Conservation (phyloP, 192 early-diverging fungal species). For the Backusella westeae region DNA sequence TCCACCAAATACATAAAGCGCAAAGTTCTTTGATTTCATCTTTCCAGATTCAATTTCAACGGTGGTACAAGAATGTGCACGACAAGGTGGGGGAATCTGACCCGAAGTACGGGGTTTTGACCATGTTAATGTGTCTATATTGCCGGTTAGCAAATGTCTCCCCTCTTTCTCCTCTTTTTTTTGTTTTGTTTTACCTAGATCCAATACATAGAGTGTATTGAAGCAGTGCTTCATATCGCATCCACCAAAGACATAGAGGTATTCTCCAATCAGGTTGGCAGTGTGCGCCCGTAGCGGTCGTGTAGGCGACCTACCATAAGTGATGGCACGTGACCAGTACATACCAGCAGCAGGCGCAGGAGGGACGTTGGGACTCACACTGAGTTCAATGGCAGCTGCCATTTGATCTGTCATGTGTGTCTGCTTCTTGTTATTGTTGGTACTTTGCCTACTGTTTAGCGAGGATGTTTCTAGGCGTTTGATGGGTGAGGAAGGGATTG, state of each 20-base stretch:
- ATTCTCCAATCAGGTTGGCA: conserved; percentile 70
- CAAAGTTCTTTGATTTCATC: conserved; percentile 17
- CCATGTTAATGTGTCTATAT: conserved; percentile 80
- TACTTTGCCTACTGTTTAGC: background rate
- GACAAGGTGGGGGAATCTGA: conserved; percentile 67
- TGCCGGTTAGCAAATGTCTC: background rate
- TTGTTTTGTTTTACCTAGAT: conserved; percentile 55
- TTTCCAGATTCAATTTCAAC: conserved; percentile 49
- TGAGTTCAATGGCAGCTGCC: conserved; percentile 21
- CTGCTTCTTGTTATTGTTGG: background rate
- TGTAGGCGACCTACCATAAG: conserved; percentile 59
- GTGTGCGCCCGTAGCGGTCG: conserved; percentile 76
- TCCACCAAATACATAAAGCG: conserved; percentile 81
- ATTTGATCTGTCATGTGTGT: conserved; percentile 11
- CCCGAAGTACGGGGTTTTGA: conserved; percentile 65
- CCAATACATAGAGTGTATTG: conserved; percentile 77
- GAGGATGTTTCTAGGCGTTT: background rate
- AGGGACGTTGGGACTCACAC: conserved; percentile 18
- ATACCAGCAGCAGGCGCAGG: conserved; percentile 74
- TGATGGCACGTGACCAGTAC: conserved; percentile 71
- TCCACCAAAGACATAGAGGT: conserved; percentile 85
- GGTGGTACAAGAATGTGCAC: conserved; percentile 77
- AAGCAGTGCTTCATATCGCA: conserved; percentile 77
- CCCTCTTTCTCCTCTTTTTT: background rate
- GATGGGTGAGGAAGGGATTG: background rate